A percentile compares a stretch with the other conserved stretches of the same genome.
Conservation (phyloP, 169 alveolate genomes). For the Cryptosporidium andersoni region DNA sequence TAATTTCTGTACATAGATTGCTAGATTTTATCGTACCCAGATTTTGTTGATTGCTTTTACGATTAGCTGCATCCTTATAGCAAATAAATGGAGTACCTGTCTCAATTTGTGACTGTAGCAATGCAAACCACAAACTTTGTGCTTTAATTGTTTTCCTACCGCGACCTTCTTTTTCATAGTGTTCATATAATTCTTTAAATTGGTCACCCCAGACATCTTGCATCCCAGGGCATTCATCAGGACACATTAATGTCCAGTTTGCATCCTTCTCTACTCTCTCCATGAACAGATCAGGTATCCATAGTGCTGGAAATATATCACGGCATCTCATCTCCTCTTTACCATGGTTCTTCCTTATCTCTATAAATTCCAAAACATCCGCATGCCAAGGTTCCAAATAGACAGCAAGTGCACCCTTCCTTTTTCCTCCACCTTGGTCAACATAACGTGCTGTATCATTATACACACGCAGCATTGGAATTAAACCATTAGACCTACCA, state of each 20-base stretch:
- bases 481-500: conserved; percentile 97
- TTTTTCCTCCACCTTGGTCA: conserved; percentile 90
- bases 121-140: conserved; percentile 94
- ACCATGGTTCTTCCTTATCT: conserved; percentile 95
- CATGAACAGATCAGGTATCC: conserved; percentile 99
- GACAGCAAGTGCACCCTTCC: conserved; percentile 97
- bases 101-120: conserved; percentile 95
- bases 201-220: conserved; percentile 94
- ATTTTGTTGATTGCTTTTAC: conserved; percentile 95
- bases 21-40: conserved; percentile 96
- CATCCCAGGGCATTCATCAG: conserved; percentile 97
- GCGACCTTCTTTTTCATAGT: conserved; percentile 83
- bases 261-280: conserved; percentile 93
- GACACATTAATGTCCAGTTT: conserved; percentile 98
- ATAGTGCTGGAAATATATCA: conserved; percentile 97
- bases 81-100: conserved; percentile 99
- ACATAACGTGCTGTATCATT: conserved; percentile 87
- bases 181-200: conserved; percentile 89
- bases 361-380: conserved; percentile 94
- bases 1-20: conserved; percentile 96
- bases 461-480: conserved; percentile 97
- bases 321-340: conserved; percentile 97
- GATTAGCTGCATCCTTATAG: conserved; percentile 95
- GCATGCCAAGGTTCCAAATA: conserved; percentile 99
- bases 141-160: conserved; percentile 96